Percentiles rank a stretch among this genome's conserved stretches.
phyloP scores from a whole-genome alignment of 2,329 filamentous ascomycete species.

The Emmonsiellopsis sp. region DNA sequence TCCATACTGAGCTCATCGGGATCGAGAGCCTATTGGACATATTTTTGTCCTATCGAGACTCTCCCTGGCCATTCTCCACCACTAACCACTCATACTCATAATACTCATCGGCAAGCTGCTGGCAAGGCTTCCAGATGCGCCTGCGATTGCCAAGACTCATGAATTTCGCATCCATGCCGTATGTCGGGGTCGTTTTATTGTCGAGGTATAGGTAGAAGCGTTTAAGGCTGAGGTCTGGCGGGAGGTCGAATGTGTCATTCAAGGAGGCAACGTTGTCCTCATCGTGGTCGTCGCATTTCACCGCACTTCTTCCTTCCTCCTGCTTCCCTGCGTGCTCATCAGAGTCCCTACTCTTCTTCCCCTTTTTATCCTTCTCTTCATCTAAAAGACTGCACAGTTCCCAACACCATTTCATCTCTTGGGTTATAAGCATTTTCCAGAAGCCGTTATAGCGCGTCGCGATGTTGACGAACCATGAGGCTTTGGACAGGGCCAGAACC shows the following conservation, averaged over 20 bases:
- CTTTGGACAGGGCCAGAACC: not conserved
- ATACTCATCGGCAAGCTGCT: constrained; percentile 5
- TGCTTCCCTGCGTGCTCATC: too few species aligned
- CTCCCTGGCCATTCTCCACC: not conserved
- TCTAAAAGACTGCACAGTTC: not conserved
- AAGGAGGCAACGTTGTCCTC: too few species aligned
- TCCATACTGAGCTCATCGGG: too few species aligned
- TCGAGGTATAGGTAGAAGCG: constrained; percentile 14
- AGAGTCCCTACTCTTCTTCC: too few species aligned
- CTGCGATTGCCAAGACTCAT: constrained; percentile 23
- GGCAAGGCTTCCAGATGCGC: constrained; percentile 18
- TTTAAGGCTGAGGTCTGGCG: not conserved
- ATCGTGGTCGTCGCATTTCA: too few species aligned
- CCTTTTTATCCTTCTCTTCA: not conserved
- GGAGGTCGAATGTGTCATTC: not conserved
- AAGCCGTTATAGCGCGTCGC: not conserved
- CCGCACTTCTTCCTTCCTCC: too few species aligned
- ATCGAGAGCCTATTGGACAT: not conserved
- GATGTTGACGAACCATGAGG: not conserved
- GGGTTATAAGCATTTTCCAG: not conserved
- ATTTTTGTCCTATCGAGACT: not conserved
- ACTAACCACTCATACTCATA: not conserved
- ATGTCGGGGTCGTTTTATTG: constrained; percentile 9
- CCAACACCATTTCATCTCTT: constrained; percentile 4
- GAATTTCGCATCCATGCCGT: constrained; percentile 15